A percentile compares a stretch with the other conserved stretches of the same genome.
These are phyloP conservation scores for Cyathus striatus DNA, from an alignment of 768 basidiomycete species.

Conservation along the genomic window DNA sequence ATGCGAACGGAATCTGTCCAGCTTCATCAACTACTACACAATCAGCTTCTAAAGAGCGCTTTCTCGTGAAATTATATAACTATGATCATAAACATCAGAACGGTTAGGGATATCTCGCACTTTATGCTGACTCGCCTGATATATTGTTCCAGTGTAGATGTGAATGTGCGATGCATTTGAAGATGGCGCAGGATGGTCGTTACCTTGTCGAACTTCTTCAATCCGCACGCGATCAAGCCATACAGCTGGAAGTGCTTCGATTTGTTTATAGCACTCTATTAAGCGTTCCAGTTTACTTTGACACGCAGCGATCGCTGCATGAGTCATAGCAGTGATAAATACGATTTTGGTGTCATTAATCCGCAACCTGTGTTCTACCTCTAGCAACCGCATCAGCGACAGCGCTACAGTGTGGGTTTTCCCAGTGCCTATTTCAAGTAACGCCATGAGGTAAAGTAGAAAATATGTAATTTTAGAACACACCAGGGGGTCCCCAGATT, in stretches of 20 bases:
- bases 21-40: constrained; percentile 46
- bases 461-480: no score
- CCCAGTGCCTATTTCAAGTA: constrained; percentile 38
- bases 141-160: constrained; percentile 44
- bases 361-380: constrained; percentile 28
- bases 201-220: constrained; percentile 36
- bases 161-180: constrained; percentile 18
- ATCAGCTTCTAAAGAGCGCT: constrained; percentile 32
- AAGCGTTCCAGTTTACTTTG: constrained; percentile 34
- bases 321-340: constrained; percentile 47
- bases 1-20: constrained; percentile 43
- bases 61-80: constrained; percentile 44
- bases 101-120: background rate
- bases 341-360: constrained; percentile 27
- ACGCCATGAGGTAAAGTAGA: no score
- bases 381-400: constrained; percentile 39
- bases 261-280: constrained; percentile 27
- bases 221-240: constrained; percentile 40
- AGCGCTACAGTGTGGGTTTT: constrained; percentile 49
- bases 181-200: constrained; percentile 31
- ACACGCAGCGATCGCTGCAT: constrained; percentile 49
- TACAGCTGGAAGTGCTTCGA: constrained; percentile 26
- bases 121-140: constrained; percentile 26
- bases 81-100: constrained; percentile 10
- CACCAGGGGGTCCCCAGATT: constrained; percentile 49